A percentile compares a stretch with the other conserved stretches of the same genome.
phyloP scores from a whole-genome alignment of 495 filamentous ascomycete species.

The Jackrogersella minutella region DNA sequence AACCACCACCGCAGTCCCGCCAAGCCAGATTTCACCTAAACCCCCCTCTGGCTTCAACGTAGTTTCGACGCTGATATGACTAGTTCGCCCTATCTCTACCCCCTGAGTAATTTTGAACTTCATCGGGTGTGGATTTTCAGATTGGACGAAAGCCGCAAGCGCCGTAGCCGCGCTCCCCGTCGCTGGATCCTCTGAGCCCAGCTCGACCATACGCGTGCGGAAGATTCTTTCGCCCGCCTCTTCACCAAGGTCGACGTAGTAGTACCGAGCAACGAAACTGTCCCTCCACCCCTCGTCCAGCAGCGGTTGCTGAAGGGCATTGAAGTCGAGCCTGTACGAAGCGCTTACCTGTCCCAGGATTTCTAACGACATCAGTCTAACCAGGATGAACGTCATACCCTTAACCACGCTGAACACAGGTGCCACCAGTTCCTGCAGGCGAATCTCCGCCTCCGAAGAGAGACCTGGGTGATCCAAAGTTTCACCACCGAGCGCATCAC shows the following conservation, averaged over 20 bases:
- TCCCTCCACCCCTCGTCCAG: conserved; percentile 67
- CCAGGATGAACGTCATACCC: conserved; percentile 71
- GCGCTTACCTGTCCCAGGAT: conserved; percentile 49
- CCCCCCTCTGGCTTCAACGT: conserved; percentile 48
- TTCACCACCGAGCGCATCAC: conserved; percentile 17
- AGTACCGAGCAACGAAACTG: conserved; percentile 64
- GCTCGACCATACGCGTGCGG: conserved; percentile 63
- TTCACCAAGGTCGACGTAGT: conserved; percentile 57
- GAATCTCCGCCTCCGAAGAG: conserved; percentile 41
- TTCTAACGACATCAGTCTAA: conserved; percentile 58
- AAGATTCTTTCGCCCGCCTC: conserved; percentile 36
- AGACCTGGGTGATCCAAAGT: conserved; percentile 22
- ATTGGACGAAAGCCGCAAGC: conserved; percentile 62
- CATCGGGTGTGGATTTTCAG: conserved; percentile 60
- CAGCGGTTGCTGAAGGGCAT: conserved; percentile 31
- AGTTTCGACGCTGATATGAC: conserved; percentile 59
- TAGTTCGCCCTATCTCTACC: conserved; percentile 78
- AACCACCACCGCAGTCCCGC: conserved; percentile 65
- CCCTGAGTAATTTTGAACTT: conserved; percentile 71
- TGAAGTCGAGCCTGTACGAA: conserved; percentile 43
- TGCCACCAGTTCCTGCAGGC: conserved; percentile 47
- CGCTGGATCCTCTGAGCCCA: conserved; percentile 70
- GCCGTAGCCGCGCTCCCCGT: conserved; percentile 71
- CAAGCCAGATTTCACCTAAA: conserved; percentile 62
- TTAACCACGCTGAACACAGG: conserved; percentile 71